Percentiles rank a stretch among this genome's conserved stretches.
Evolutionary conservation across 306 rosid genomes (phyloP).

Genomic region (Acacia confusa): DNA sequence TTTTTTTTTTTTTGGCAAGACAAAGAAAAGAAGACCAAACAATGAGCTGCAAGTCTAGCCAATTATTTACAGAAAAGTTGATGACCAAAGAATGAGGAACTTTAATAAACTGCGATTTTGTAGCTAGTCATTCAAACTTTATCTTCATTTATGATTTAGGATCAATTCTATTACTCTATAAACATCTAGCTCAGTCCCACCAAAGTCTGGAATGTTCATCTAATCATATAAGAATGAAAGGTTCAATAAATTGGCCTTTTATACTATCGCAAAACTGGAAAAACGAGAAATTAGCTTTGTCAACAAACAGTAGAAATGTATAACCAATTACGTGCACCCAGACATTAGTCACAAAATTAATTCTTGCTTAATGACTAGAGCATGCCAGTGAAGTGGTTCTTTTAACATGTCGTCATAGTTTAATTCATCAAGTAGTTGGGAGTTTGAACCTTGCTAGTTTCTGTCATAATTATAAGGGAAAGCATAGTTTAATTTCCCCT

Average conservation of each 20-base stretch:
- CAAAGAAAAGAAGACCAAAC: background rate
- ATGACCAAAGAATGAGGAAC: background rate
- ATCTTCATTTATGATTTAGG: constrained; percentile 67
- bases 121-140: background rate
- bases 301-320: background rate
- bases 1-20: background rate
- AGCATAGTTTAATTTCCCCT: background rate
- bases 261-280: background rate
- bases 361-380: background rate
- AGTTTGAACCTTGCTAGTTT: background rate
- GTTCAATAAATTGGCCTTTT: background rate
- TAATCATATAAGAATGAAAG: background rate
- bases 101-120: background rate
- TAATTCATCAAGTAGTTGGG: background rate
- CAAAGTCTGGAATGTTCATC: background rate
- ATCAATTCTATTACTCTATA: constrained; percentile 49
- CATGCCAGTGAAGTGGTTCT: background rate
- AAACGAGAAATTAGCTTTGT: background rate
- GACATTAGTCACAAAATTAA: background rate
- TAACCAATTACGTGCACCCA: background rate
- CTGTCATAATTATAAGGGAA: background rate
- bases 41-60: background rate
- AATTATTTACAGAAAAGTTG: background rate
- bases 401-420: background rate
- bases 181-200: background rate